These are phyloP conservation scores for Trifolium dubium DNA, from an alignment of 306 rosid species.

Conservation along the genomic window DNA sequence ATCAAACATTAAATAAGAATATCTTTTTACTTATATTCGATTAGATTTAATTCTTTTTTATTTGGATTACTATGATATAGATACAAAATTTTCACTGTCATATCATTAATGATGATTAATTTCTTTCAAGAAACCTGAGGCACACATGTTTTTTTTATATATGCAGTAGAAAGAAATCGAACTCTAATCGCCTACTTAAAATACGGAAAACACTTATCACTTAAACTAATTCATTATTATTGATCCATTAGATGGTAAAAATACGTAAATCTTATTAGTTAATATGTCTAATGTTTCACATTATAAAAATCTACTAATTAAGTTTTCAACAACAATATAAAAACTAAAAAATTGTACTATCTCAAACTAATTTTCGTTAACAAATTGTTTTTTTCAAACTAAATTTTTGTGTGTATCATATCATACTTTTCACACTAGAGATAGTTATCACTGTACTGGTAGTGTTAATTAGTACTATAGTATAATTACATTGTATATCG, in stretches of 20 bases:
- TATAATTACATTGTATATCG: neutral
- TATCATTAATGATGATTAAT: too few relatives aligned
- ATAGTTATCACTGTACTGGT: neutral
- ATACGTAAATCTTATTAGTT: neutral
- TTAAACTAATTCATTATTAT: too few relatives aligned
- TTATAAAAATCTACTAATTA: neutral
- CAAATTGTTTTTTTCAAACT: neutral
- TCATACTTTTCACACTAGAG: slow-evolving; percentile 18
- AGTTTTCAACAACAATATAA: neutral
- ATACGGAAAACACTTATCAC: too few relatives aligned
- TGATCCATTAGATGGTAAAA: neutral
- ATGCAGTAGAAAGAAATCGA: too few relatives aligned
- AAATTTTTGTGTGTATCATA: neutral
- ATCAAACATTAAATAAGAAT: neutral
- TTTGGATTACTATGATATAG: too few relatives aligned
- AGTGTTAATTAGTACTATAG: neutral
- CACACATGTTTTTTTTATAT: too few relatives aligned
- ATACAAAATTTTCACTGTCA: too few relatives aligned
- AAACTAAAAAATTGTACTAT: neutral
- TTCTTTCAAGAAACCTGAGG: too few relatives aligned
- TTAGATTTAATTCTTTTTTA: neutral
- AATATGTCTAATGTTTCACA: neutral
- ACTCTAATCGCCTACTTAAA: too few relatives aligned
- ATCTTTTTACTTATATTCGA: neutral
- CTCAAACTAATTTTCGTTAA: neutral